phyloP scores from a whole-genome alignment of 2,329 filamentous ascomycete species.

The Cladosporium sp. region DNA sequence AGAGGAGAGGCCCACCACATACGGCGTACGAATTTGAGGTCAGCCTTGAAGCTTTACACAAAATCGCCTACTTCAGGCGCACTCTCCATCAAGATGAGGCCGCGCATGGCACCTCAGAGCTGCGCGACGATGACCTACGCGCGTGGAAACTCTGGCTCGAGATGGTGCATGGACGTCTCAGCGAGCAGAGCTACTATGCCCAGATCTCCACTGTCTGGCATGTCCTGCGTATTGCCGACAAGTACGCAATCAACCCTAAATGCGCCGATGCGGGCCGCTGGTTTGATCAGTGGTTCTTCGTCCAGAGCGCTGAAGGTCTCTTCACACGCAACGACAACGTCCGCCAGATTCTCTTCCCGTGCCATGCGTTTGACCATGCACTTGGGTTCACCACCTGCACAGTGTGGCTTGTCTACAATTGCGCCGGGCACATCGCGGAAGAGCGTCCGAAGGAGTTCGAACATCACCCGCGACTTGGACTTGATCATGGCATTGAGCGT shows the following conservation, averaged over 20 bases:
- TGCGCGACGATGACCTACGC: not conserved
- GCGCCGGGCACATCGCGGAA: constrained; percentile 34
- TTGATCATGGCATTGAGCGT: constrained; percentile 13
- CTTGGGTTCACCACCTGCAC: constrained; percentile 34
- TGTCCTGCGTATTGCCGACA: constrained; percentile 24
- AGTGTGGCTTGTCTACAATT: constrained; percentile 38
- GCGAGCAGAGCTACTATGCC: not conserved
- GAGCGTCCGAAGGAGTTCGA: constrained; percentile 26
- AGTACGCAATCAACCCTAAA: constrained; percentile 24
- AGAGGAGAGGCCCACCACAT: not conserved
- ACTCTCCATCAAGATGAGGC: not conserved
- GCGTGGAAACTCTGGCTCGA: constrained; percentile 24
- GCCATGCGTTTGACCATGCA: constrained; percentile 36
- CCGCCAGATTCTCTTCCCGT: constrained; percentile 33
- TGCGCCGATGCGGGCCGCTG: constrained; percentile 15
- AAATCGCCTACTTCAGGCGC: not conserved
- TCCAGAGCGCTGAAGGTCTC: not conserved
- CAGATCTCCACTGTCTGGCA: constrained; percentile 25
- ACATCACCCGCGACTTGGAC: constrained; percentile 9
- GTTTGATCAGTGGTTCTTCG: constrained; percentile 25
- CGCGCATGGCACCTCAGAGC: not conserved
- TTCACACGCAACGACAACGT: not conserved
- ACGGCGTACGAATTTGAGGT: constrained; percentile 6
- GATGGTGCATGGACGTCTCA: constrained; percentile 22
- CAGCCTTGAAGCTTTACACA: not conserved